A percentile compares a stretch with the other conserved stretches of the same genome.
Conservation (phyloP, 148 eudicot species). For the Dianthus caryophyllus region DNA sequence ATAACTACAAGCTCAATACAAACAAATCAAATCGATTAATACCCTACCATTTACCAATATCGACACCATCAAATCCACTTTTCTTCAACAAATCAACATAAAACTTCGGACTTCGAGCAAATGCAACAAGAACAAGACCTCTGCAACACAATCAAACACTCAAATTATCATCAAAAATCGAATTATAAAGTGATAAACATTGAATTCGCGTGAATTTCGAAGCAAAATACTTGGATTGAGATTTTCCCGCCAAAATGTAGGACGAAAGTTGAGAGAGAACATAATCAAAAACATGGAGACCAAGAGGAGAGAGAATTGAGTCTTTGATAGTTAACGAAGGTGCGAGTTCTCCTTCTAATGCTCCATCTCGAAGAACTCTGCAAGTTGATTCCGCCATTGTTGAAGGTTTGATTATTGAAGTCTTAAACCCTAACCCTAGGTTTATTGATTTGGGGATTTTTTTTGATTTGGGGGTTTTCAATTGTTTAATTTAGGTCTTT, state of each 20-base stretch:
- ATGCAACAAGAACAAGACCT: constrained; percentile 63
- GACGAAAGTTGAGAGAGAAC: constrained; percentile 61
- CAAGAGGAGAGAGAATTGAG: constrained; percentile 13
- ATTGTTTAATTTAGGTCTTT: no score
- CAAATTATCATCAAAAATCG: background rate
- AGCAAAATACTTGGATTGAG: constrained; percentile 53
- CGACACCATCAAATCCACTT: constrained; percentile 36
- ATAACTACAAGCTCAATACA: background rate
- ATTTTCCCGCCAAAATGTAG: constrained; percentile 60
- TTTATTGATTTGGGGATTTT: background rate
- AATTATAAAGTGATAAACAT: background rate
- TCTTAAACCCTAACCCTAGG: constrained; percentile 41
- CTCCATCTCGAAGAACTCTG: constrained; percentile 80
- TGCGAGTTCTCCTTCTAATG: constrained; percentile 76
- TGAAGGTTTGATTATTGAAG: constrained; percentile 1
- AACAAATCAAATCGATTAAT: background rate
- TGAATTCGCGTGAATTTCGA: background rate
- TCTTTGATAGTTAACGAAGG: constrained; percentile 71
- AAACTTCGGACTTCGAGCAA: constrained; percentile 62
- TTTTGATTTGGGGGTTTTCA: no score
- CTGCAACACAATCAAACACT: constrained; percentile 28
- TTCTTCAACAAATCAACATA: constrained; percentile 53
- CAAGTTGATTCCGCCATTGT: constrained; percentile 72
- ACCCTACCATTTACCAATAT: constrained; percentile 45
- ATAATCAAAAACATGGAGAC: constrained; percentile 48